Evolutionary conservation across 305 asterid genomes (phyloP), one percentile per base, ranked within the genome.

Genomic region (Solanum hybrid): DNA sequence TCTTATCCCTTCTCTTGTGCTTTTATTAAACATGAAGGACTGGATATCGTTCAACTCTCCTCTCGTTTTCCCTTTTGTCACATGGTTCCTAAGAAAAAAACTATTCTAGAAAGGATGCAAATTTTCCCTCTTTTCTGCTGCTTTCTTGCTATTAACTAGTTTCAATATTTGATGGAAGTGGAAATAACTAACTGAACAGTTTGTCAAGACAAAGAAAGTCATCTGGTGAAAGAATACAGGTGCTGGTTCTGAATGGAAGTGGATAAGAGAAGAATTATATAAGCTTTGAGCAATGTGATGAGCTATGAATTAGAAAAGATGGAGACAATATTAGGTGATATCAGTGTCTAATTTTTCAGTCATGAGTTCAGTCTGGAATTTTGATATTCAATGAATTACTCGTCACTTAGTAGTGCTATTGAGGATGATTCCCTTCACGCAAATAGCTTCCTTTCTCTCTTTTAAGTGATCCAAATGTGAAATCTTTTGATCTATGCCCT

Each of bases 141-240:
- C n/a, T 84, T 51, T 84, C 41, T 39, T 81, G 34, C n/a, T 10
- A 7, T 81, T 39, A 39, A 39, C 88, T 51, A 6, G 1, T 84
- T 84, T 84, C 76, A 84, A 11, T 51, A 32, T 20, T 51, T 84
- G 88, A 84, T 51, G 88, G 76, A 10, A 84, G 39, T 84, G 41
- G 88, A 84, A 31, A 84, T 84, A 84, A 51, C 76, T 84, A 27
- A 84, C 41, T 84, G 88, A 84, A 51, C 39, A 29, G 76, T 84
- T 84, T 51, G 88, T 17, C 38, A 29, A 51, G 76, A 84, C 29
- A 11, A 84, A 51, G 41, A 84, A 84, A 84, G 75, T 29, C 12
- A 45, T 84, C 20, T 45, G 75, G 76, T 84, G 41, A 84, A 27
- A 84, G 87, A 41, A 41, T 41, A 31, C 88, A 84, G 88, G 72